Percentiles rank a stretch among this genome's conserved stretches.
Conservation (phyloP, 768 basidiomycete genomes). For the Tephrocybe sp. region DNA sequence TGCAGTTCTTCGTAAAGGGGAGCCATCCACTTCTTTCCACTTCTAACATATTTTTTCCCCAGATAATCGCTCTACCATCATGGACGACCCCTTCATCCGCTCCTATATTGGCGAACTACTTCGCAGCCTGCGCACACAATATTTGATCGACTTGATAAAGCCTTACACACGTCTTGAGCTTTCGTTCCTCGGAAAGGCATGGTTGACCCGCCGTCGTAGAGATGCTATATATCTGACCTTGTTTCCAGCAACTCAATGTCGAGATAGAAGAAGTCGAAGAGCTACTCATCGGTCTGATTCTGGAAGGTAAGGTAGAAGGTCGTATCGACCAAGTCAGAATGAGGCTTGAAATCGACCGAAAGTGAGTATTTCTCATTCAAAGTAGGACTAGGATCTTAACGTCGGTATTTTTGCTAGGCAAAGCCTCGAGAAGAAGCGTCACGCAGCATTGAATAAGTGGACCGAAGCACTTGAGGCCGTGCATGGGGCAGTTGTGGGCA, state of each 20-base stretch:
- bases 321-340: constrained; percentile 96
- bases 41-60: not conserved
- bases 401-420: constrained; percentile 45
- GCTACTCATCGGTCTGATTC: constrained; percentile 86
- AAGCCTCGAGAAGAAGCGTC: constrained; percentile 84
- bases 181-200: constrained; percentile 86
- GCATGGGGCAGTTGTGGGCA: constrained; percentile 72
- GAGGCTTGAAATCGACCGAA: constrained; percentile 85
- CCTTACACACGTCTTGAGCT: constrained; percentile 95
- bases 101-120: constrained; percentile 96
- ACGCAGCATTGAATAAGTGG: constrained; percentile 79
- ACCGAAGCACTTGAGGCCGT: constrained; percentile 76
- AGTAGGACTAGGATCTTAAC: not conserved
- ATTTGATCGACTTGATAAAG: constrained; percentile 96
- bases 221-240: not conserved
- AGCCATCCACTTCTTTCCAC: not conserved
- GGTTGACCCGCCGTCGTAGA: constrained; percentile 7
- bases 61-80: constrained; percentile 95
- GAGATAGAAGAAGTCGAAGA: constrained; percentile 90
- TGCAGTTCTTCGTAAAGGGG: constrained; percentile 6
- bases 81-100: constrained; percentile 93
- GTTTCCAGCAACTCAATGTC: constrained; percentile 88
- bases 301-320: constrained; percentile 97
- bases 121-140: constrained; percentile 91
- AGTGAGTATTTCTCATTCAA: constrained; percentile 49